Evolutionary conservation across 257 asterid genomes (phyloP), one percentile per base, ranked within the genome.

Genomic region (Penstemon newberryi): DNA sequence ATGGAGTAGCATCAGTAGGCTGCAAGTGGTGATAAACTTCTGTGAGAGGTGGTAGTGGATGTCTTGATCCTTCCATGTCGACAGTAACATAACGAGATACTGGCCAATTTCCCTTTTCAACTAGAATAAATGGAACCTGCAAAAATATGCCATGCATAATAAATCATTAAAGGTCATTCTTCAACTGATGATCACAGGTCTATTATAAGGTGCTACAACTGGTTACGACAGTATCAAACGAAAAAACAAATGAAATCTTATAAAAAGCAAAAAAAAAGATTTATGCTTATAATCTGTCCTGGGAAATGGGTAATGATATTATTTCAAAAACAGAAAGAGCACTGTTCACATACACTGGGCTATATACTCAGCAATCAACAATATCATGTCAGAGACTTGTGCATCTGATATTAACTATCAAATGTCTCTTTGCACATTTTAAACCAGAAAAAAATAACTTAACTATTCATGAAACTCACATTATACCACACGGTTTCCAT

Each of bases 111-210:
- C 84, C 90, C 15, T 70, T 75, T 66, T 88, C 96, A 73, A 83
- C 88, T 71, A 94, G 87, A 77, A 87, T 50, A 79, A 90, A 94
- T 1, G 97, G 97, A 76, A 91, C 99, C 97, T 94, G 86, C 56
- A 44, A 19, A 67, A 55, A 65, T 62, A 72, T 62, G 47, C 38
- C 52, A 58, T 41, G 46, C 72, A 63, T 6, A 9, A 38, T 6
- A 9, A 38, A 58, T 66, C 59, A 65, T 33, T 79, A 42, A 58
- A 65, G 70, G 45, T 18, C 59, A 73, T 50, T 56, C 33, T 25
- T 60, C 58, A 13, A 47, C 40, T 8, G n/a, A 40, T 47, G 36
- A 39, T 18, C 57, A 13, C 56, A 54, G 57, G 37, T 9, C 66
- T 15, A 12, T 43, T 13, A 56, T 11, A 69, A 56, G 54, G 43